Percentiles rank a stretch among this genome's conserved stretches.
Conservation (phyloP, 352 stramenopile species). For the Pythium scleroteichum region DNA sequence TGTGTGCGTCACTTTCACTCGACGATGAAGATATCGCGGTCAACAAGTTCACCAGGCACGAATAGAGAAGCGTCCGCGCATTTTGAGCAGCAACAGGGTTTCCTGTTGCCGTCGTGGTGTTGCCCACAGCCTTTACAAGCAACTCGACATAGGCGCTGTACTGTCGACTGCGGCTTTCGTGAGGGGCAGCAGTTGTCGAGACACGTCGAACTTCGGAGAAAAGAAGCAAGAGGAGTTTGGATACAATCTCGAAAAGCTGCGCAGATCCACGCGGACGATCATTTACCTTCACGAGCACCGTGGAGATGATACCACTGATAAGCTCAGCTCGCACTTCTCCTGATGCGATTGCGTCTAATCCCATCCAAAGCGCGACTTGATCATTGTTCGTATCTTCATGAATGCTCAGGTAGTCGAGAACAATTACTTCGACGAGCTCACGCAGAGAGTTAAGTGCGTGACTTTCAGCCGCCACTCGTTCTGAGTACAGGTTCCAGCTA, state of each 20-base stretch:
- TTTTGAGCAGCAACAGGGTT: slow-evolving; percentile 78
- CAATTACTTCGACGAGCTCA: slow-evolving; percentile 77
- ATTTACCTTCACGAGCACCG: slow-evolving; percentile 65
- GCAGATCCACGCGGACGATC: slow-evolving; percentile 50
- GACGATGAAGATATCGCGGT: slow-evolving; percentile 16
- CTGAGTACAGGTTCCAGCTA: slow-evolving; percentile 85
- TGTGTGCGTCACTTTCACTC: not conserved
- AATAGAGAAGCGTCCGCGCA: slow-evolving; percentile 75
- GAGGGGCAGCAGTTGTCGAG: slow-evolving; percentile 3
- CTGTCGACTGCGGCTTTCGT: slow-evolving; percentile 35
- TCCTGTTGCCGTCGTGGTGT: slow-evolving; percentile 57
- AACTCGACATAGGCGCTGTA: slow-evolving; percentile 58
- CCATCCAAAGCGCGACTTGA: slow-evolving; percentile 58
- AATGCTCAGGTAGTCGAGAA: slow-evolving; percentile 70
- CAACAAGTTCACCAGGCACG: slow-evolving; percentile 72
- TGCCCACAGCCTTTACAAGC: slow-evolving; percentile 60
- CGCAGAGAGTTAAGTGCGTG: slow-evolving; percentile 77
- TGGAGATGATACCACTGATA: slow-evolving; percentile 61
- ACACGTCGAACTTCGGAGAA: slow-evolving; percentile 43
- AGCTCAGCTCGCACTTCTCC: slow-evolving; percentile 58
- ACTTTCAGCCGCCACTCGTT: slow-evolving; percentile 77
- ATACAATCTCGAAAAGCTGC: slow-evolving; percentile 78
- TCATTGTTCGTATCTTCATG: slow-evolving; percentile 35
- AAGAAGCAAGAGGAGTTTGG: slow-evolving; percentile 59
- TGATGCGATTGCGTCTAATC: slow-evolving; percentile 56